Evolutionary conservation across 2,329 filamentous ascomycete genomes (phyloP).

Genomic region (Emergomyces pasteurianus): DNA sequence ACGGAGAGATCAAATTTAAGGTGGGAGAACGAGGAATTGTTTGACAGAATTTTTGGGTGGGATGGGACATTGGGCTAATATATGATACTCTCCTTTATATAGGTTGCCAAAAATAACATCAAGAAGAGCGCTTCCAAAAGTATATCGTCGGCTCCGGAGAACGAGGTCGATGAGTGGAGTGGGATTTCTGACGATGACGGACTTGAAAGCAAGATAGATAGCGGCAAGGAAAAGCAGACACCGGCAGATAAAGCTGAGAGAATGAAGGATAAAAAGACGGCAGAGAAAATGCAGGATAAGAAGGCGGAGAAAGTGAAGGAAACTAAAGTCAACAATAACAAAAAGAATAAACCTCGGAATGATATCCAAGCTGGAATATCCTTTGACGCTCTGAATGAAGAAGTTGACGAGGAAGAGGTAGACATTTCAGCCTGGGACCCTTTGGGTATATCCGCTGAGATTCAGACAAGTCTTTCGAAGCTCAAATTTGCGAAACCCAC

Average conservation of each 20-base stretch:
- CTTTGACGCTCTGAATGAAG: constrained; percentile 27
- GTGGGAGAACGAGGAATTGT: constrained; percentile 13
- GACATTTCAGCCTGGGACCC: constrained; percentile 64
- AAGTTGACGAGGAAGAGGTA: constrained; percentile 50
- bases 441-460: constrained; percentile 59
- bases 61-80: neutral
- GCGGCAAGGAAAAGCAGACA: constrained; percentile 13
- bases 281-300: constrained; percentile 20
- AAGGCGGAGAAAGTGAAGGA: constrained; percentile 16
- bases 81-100: neutral
- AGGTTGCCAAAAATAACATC: constrained; percentile 25
- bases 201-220: constrained; percentile 9
- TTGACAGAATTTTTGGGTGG: neutral
- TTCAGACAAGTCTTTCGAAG: constrained; percentile 62
- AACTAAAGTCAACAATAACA: constrained; percentile 18
- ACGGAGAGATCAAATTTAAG: constrained; percentile 36
- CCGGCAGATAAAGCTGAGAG: constrained; percentile 14
- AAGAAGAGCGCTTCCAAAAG: constrained; percentile 12
- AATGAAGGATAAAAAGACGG: constrained; percentile 15
- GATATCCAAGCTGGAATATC: constrained; percentile 23
- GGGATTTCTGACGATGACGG: constrained; percentile 48
- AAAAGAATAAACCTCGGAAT: neutral
- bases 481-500: constrained; percentile 74
- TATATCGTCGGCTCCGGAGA: constrained; percentile 11
- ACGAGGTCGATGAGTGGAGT: constrained; percentile 48